Conservation (phyloP, 2,329 filamentous ascomycete species). For the Colletotrichum orbiculare region DNA sequence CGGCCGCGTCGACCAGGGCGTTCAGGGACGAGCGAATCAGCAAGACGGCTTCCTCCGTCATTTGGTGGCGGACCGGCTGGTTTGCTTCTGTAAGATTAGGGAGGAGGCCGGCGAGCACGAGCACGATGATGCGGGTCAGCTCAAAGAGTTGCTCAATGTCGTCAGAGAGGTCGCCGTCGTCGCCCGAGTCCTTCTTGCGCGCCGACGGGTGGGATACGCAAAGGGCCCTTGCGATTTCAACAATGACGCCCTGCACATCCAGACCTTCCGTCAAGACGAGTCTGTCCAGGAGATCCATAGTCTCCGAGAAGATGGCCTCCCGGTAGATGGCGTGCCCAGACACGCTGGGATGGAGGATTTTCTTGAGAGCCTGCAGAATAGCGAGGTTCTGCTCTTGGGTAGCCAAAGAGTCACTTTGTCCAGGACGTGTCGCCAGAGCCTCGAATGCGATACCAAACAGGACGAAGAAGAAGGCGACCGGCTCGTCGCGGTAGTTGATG, state of each 20-base stretch:
- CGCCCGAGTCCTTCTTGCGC: slow-evolving; percentile 71
- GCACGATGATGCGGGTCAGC: slow-evolving; percentile 92
- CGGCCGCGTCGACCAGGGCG: slow-evolving; percentile 91
- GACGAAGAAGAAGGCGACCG: slow-evolving; percentile 98
- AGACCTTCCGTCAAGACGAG: slow-evolving; percentile 91
- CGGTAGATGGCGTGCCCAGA: slow-evolving; percentile 97
- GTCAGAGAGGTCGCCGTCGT: slow-evolving; percentile 86
- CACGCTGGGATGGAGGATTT: slow-evolving; percentile 93
- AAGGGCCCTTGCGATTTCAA: slow-evolving; percentile 90
- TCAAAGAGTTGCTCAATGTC: slow-evolving; percentile 99
- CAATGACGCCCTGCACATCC: slow-evolving; percentile 90
- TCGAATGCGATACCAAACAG: slow-evolving; percentile 97
- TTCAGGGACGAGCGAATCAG: slow-evolving; percentile 85
- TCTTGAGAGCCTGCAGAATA: slow-evolving; percentile 91
- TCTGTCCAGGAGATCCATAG: slow-evolving; percentile 93
- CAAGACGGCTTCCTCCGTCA: slow-evolving; percentile 87
- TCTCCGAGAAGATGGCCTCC: slow-evolving; percentile 95
- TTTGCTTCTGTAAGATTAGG: slow-evolving; percentile 81
- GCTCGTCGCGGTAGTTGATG: slow-evolving; percentile 98
- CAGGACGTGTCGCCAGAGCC: slow-evolving; percentile 85
- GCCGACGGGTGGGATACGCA: slow-evolving; percentile 94
- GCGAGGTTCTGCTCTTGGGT: slow-evolving; percentile 84
- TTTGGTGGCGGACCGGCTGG: slow-evolving; percentile 75
- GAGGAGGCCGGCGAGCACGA: slow-evolving; percentile 88
- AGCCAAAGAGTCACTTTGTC: slow-evolving; percentile 72